Evolutionary conservation across 2,329 filamentous ascomycete genomes (phyloP).

Genomic region (Sporothrix phasma): DNA sequence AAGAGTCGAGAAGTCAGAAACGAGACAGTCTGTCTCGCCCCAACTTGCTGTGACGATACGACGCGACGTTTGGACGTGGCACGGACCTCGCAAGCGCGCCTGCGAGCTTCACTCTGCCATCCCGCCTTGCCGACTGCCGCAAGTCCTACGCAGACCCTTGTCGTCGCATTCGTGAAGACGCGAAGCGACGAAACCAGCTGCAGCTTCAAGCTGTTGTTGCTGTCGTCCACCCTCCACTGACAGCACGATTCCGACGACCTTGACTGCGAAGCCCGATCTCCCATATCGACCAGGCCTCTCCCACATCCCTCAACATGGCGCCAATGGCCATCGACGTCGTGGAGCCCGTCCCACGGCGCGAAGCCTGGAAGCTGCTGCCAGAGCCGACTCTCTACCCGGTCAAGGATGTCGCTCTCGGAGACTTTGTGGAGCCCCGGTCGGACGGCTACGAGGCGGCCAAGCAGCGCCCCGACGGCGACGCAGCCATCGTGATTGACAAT

Average conservation of each 20-base stretch:
- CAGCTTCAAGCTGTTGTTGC: neutral
- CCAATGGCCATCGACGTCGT: slow-evolving; percentile 45
- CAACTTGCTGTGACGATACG: neutral
- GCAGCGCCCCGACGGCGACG: slow-evolving; percentile 38
- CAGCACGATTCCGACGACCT: neutral
- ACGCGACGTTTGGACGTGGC: neutral
- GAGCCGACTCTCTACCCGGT: slow-evolving; percentile 50
- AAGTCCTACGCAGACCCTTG: neutral
- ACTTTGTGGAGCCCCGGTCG: slow-evolving; percentile 41
- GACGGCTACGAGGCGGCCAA: slow-evolving; percentile 65
- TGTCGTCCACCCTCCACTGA: neutral
- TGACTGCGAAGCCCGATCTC: neutral
- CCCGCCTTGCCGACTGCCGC: neutral
- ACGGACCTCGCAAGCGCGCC: neutral
- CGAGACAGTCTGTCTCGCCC: neutral
- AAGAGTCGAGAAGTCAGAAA: neutral
- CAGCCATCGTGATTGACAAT: neutral
- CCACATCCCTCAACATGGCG: slow-evolving; percentile 32
- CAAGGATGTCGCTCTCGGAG: slow-evolving; percentile 52
- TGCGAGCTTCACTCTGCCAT: neutral
- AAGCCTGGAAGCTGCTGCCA: slow-evolving; percentile 37
- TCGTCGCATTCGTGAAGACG: neutral
- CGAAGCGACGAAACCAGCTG: neutral
- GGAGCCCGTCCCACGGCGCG: slow-evolving; percentile 31
- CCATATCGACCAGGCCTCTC: neutral